A percentile compares a stretch with the other conserved stretches of the same genome.
These are phyloP conservation scores for Rhododendron molle DNA, from an alignment of 148 eudicot species.

Conservation along the genomic window DNA sequence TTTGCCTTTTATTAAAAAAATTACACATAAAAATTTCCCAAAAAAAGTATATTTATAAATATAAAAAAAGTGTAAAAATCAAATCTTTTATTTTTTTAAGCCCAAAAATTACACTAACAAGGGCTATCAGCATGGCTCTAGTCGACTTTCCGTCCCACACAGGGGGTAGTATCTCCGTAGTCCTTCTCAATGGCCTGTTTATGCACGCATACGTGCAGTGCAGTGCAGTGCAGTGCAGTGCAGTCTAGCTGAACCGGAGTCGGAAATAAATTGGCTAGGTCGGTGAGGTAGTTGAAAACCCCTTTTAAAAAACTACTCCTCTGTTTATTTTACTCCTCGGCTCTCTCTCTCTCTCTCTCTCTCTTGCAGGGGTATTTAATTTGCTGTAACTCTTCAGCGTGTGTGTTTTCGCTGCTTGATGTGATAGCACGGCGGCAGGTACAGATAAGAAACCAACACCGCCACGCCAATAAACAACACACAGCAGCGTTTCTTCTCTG, in stretches of 20 bases:
- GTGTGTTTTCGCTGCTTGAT: neutral
- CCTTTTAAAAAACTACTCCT: neutral
- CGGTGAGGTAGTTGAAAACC: constrained; percentile 13
- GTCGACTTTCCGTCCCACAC: no score
- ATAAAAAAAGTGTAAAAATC: no score
- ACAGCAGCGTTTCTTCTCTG: neutral
- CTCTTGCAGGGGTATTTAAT: neutral
- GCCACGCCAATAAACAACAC: neutral
- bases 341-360: neutral
- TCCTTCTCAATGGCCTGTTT: neutral
- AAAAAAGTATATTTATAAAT: no score
- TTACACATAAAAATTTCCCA: no score
- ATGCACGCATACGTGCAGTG: neutral
- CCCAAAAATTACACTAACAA: no score
- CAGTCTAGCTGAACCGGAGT: neutral
- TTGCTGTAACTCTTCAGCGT: neutral
- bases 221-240: neutral
- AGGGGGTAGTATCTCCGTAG: no score
- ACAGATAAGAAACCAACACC: neutral
- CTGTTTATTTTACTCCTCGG: neutral
- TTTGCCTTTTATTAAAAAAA: no score
- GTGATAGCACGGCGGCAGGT: neutral
- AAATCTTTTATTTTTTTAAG: no score
- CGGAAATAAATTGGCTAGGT: neutral
- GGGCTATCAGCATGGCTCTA: no score